Evolutionary conservation across 176 grass and related monocot species (phyloP).

Genomic region (Triticum timopheevii): DNA sequence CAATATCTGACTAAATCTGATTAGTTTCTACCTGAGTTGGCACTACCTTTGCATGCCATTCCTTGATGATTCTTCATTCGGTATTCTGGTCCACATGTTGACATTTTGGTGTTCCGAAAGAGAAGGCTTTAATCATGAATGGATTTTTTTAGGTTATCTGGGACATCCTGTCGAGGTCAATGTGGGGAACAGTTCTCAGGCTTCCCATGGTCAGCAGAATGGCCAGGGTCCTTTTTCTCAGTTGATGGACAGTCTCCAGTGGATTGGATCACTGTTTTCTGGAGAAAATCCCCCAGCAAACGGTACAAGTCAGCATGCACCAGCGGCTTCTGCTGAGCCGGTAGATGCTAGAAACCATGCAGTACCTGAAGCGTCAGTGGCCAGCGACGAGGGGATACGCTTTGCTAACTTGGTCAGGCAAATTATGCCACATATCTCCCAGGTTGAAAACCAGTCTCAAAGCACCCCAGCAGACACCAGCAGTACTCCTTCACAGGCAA

Average conservation of each 20-base stretch:
- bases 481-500: slow-evolving; percentile 40
- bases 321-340: slow-evolving; percentile 39
- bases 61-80: slow-evolving; percentile 29
- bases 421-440: slow-evolving; percentile 88
- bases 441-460: slow-evolving; percentile 41
- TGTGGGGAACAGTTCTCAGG: slow-evolving; percentile 30
- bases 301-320: slow-evolving; percentile 44
- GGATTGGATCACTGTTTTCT: slow-evolving; percentile 49
- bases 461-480: slow-evolving; percentile 31
- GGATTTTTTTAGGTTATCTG: slow-evolving; percentile 37
- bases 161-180: slow-evolving; percentile 21
- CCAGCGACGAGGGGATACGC: slow-evolving; percentile 61
- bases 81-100: slow-evolving; percentile 10
- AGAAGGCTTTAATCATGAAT: slow-evolving; percentile 4
- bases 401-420: slow-evolving; percentile 78
- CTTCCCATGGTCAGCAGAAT: slow-evolving; percentile 45
- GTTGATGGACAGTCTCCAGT: slow-evolving; percentile 52
- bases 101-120: neutral
- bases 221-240: slow-evolving; percentile 46
- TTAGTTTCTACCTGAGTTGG: slow-evolving; percentile 12
- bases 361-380: slow-evolving; percentile 40
- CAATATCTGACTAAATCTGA: neutral
- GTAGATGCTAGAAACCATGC: slow-evolving; percentile 38
- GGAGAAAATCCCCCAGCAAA: slow-evolving; percentile 46
- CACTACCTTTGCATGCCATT: neutral